Evolutionary conservation across 495 filamentous ascomycete genomes (phyloP), one percentile per base, ranked within the genome.

Genomic region (Chaetomium fimeti): DNA sequence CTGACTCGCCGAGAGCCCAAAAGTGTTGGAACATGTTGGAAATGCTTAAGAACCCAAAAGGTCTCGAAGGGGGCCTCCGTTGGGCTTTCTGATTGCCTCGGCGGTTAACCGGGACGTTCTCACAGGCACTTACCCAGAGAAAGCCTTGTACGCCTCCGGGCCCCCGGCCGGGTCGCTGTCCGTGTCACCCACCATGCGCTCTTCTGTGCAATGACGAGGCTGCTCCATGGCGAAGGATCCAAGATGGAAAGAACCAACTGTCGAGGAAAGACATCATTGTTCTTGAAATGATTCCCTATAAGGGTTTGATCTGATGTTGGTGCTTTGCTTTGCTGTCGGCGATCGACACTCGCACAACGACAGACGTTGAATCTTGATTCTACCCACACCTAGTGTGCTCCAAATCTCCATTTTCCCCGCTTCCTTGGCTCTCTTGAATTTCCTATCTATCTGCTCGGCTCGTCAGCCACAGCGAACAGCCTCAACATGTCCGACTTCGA

Each of bases 71-170:
- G 32, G 3, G 3, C 2, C 5, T n/a, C 29, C 32, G 18, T 15
- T 57, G 54, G 54, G 29, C 36, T 57, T 24, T 24, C 54, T 57
- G 54, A 25, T 16, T 57, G 54, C 32, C 28, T 57, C 22, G 54
- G 36, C 36, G 29, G 36, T 24, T 20, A 13, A 38, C 32, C n/a
- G 25, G 49, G 24, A 27, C 49, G 12, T 28, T 7, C 12, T 11
- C 49, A 28, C 49, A 27, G 29, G 25, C 49, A 28, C 2, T 9
- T 28, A 49, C 20, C 45, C 27, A 18, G 22, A 18, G 22, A 18
- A 6, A 28, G 56, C 56, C 56, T 27, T 58, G 36, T 58, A 11
- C 22, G 38, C 56, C 56, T 42, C 43, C n/a, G n/a, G 15, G 16
- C 5, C n/a, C 18, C 56, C 13, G 40, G 54, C 52, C 47, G 47